These are phyloP conservation scores for Aspergillus sclerotiicarbonarius DNA, from an alignment of 495 filamentous ascomycete species.

Conservation along the genomic window DNA sequence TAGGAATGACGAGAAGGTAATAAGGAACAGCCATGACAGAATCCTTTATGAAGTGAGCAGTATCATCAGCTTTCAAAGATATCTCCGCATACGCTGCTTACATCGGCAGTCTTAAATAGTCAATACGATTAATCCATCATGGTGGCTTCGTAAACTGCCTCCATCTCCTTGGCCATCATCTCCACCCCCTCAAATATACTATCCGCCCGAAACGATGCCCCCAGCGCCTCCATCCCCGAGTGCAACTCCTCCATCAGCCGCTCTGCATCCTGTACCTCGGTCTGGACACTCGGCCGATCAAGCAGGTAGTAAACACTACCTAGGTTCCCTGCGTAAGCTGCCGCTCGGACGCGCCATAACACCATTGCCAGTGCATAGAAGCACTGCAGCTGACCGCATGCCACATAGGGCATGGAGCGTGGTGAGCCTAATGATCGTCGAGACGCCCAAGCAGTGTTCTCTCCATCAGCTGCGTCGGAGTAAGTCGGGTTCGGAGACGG, in stretches of 20 bases:
- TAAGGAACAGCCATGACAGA: too few species aligned
- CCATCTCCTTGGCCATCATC: not conserved
- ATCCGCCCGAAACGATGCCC: not conserved
- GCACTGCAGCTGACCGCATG: slow-evolving; percentile 7
- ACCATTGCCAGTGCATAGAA: slow-evolving; percentile 3
- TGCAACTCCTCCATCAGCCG: slow-evolving; percentile 10
- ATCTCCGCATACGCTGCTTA: too few species aligned
- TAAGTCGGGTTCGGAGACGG: slow-evolving; percentile 9
- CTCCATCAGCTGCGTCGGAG: not conserved
- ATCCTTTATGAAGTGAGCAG: too few species aligned
- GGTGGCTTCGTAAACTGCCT: slow-evolving; percentile 2
- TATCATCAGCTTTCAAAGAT: too few species aligned
- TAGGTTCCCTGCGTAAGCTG: not conserved
- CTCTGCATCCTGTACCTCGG: slow-evolving; percentile 12
- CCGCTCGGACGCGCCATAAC: not conserved
- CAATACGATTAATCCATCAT: too few species aligned
- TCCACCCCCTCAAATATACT: not conserved
- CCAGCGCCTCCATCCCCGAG: slow-evolving; percentile 3
- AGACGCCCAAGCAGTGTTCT: not conserved
- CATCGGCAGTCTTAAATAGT: too few species aligned
- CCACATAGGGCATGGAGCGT: slow-evolving; percentile 8
- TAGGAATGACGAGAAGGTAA: too few species aligned
- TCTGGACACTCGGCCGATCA: not conserved
- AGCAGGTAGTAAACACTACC: not conserved
- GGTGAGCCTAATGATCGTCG: not conserved